Base-by-base conservation (phyloP, 352 stramenopile species). In the Globisporangium recalcitrans region DNA sequence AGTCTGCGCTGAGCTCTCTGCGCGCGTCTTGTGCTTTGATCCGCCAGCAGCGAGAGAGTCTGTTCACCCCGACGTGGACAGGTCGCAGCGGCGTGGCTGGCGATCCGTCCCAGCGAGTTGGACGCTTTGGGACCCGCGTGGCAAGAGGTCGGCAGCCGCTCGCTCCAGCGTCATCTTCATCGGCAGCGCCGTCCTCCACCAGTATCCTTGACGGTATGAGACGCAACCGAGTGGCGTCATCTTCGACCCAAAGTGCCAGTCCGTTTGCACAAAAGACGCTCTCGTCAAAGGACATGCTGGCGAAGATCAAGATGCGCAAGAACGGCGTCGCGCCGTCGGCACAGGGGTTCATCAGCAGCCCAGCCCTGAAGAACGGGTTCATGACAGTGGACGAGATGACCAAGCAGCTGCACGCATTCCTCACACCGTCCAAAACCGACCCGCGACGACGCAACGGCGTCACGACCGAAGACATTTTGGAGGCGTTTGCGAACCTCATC, bases 401-500 rank as follows among this genome's bases (percentile, higher is more conserved):
- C 14, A 82, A 75, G 65, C 75, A 87, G 42, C 74, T 98, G 55
- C 80, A 88, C 62, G 76, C 85, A 13, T 98, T 96, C 65, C 76
- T 98, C 22, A 66, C 68, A 1, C 31, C 73, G 11, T 72, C 59
- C 27, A 4, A 8, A 34, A 60, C 40, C 6, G 59, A 66, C n/a
- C 47, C 56, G 31, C 69, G 73, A 29, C 60, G 58, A 16, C 60
- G 55, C 54, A 62, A 74, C 31, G 90, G 88, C 6, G 87, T 90
- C 22, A 93, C 91, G 42, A 98, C 92, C 0, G 84, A 96, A 60
- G 72, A 95, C 56, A 75, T 98, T 31, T 71, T 98, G 8, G 80
- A 92, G 14, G 75, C 78, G 59, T 98, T 98, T 67, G 83, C 68
- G 24, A 69, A 85, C 19, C 72, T 98, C 24, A 73, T 95, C 13